Evolutionary conservation across 345 rosid species (phyloP).

Genomic region (Eucalyptus paniculata): DNA sequence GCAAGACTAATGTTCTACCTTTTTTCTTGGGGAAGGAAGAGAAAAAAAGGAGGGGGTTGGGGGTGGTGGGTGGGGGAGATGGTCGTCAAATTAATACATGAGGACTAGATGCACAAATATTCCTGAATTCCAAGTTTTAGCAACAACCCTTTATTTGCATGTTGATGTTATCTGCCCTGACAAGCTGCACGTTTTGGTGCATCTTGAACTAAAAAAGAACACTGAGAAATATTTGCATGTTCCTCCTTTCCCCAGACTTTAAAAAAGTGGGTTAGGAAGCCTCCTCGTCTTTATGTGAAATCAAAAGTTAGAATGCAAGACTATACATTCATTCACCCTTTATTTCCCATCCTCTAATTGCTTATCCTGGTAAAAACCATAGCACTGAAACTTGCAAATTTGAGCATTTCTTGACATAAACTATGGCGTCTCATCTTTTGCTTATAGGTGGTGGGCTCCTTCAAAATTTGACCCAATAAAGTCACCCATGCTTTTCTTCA

Average conservation of each 20-base stretch:
- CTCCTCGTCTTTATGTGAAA: not conserved
- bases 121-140: not conserved
- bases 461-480: slow-evolving; percentile 79
- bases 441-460: slow-evolving; percentile 91
- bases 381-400: not conserved
- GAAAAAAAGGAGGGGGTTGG: too few species aligned
- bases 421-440: not conserved
- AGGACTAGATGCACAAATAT: not conserved
- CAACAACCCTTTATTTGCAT: not conserved
- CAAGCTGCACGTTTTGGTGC: not conserved
- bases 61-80: not conserved
- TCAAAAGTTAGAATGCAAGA: not conserved
- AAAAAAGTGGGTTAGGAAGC: not conserved
- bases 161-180: not conserved
- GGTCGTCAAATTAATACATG: not conserved
- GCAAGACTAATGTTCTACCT: not conserved
- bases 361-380: not conserved
- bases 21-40: not conserved
- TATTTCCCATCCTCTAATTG: not conserved
- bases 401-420: not conserved
- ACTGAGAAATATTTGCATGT: not conserved
- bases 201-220: not conserved
- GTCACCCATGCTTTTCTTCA: slow-evolving; percentile 91
- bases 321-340: not conserved
- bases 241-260: not conserved